Evolutionary conservation across 108 stramenopile genomes (phyloP).

Genomic region (Nitzschia palea): DNA sequence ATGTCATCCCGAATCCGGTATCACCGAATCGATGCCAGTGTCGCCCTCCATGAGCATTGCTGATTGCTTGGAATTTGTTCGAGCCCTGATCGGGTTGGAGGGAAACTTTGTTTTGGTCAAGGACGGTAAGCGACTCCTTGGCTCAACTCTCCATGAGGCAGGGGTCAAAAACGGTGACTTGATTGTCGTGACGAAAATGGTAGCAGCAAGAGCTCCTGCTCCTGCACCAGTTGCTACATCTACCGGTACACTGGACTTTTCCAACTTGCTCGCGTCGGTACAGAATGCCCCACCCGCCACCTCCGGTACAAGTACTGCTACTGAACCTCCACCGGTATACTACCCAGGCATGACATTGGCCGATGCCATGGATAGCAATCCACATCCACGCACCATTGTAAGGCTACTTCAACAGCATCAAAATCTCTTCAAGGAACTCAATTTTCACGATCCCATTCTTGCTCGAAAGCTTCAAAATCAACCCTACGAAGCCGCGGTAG

Average conservation of each 20-base stretch:
- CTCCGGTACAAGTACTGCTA: conserved; percentile 4
- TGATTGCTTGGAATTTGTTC: conserved; percentile 52
- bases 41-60: conserved; percentile 36
- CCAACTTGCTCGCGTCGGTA: conserved; percentile 44
- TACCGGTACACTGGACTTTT: conserved; percentile 71
- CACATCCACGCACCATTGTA: conserved; percentile 72
- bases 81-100: conserved; percentile 57
- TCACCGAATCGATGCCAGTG: conserved; percentile 44
- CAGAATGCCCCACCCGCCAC: conserved; percentile 6
- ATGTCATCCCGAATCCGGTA: conserved; percentile 22
- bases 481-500: conserved; percentile 42
- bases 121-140: conserved; percentile 33
- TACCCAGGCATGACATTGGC: conserved; percentile 82
- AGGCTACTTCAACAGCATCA: conserved; percentile 53
- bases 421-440: conserved; percentile 81
- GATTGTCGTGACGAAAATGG: conserved; percentile 32
- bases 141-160: conserved; percentile 26
- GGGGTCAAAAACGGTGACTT: conserved; percentile 62
- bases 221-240: conserved; percentile 31
- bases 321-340: conserved; percentile 47
- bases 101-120: conserved; percentile 34
- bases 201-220: conserved; percentile 12
- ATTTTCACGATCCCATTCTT: conserved; percentile 67
- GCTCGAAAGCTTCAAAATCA: conserved; percentile 44
- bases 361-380: conserved; percentile 72